Base-by-base conservation (phyloP, 2,329 filamentous ascomycete genomes). In the Stagonosporopsis chrysanthemi region DNA sequence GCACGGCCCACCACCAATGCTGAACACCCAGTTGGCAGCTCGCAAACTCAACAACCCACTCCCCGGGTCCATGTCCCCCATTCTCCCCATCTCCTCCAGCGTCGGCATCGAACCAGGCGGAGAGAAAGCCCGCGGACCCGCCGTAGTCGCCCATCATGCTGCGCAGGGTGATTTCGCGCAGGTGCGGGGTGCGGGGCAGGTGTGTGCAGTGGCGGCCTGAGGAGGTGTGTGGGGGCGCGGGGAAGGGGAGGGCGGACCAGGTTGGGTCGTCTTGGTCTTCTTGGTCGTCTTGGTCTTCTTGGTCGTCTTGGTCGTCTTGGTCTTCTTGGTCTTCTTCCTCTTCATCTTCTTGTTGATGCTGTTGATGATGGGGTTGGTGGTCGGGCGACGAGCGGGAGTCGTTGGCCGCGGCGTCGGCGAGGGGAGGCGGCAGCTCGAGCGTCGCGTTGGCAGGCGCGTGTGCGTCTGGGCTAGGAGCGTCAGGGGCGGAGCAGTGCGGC, bases 141-240 rank as follows among this genome's bases (percentile, higher is more conserved):
- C 87, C 89, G 76, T 90, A 99, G 54, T 91, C 90, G 53, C 95
- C 95, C 95, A 99, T 99, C 92, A 99, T 98, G 76, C 92, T 97
- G 57, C 93, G 88, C 2, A 99, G 90, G 0, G 95, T 99, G 63
- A 98, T 87, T 77, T 99, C 95, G 26, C 94, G 83, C 6, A 97
- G 81, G 0, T 89, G 89, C 0, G 89, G 70, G 0, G 60, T 53
- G 22, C n/a, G 43, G 17, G 42, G 48, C 15, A 71, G 65, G 28
- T 39, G 31, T 1, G 61, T 64, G 43, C 69, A 71, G 15, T 48
- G 17, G 12, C 52, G 47, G 7, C 51, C 22, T 8, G 52, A 86
- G 2, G 84, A 65, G 14, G 62, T 58, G 41, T 63, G 65, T 1
- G 54, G 61, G 24, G 36, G 54, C 14, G 41, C 43, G 2, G 67